Base-by-base conservation (phyloP, 2,329 filamentous ascomycete genomes). In the Aspergillus glaucus region DNA sequence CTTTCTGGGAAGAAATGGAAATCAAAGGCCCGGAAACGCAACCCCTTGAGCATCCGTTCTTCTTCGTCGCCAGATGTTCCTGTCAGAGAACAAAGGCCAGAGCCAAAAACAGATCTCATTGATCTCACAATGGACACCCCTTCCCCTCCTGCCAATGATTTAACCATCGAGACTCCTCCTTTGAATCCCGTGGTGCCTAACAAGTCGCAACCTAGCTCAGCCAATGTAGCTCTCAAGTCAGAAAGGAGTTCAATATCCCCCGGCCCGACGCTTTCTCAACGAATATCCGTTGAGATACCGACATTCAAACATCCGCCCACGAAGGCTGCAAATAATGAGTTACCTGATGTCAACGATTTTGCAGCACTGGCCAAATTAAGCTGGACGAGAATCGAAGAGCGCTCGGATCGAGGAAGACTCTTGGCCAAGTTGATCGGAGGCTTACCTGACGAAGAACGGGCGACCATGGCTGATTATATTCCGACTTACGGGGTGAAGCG, bases 331-430 rank as follows among this genome's bases (percentile, higher is more conserved):
- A 36, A 26, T 6, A 17, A 24, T n/a, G 24, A 41, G 14, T 45
- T 59, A 9, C 56, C 59, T 24, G 48, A 55, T 8, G 22, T 59
- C 26, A 42, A 57, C 30, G 61, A 66, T 50, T 51, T 64, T 15
- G 46, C 51, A 7, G 62, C 58, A 1, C 62, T 73, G 14, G 44
- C 53, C 9, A 46, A 26, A 3, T 68, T 72, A 62, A 47, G 51
- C 4, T 74, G 66, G 63, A 46, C 53, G 3, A 47, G 64, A 1
- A 59, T 79, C 3, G 56, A 68, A 34, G 61, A 65, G 7, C 59
- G 62, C 2, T 40, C 52, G 7, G 74, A 79, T 51, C 63, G 74
- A 5, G 51, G 53, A 15, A 55, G 56, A 19, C 51, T 70, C 19
- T 52, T 72, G 36, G 62, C 61, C 3, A 69, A 66, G 48, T 50